Base-by-base conservation (phyloP, 1,139 yeast genomes). In the Yamadazyma pseudoaaseri region DNA sequence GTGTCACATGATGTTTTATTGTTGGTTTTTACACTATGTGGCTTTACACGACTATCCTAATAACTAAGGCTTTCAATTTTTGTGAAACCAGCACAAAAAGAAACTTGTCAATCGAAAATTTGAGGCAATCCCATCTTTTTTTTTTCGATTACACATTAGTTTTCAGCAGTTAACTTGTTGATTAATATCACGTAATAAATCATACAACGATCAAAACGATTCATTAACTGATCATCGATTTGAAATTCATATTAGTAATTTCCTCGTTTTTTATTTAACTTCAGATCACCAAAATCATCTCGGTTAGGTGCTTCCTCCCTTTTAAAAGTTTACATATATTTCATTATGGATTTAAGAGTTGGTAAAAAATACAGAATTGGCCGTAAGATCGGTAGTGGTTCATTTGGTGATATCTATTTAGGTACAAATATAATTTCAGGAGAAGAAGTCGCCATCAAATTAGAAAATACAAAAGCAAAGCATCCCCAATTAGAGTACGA, bases 401-500 rank as follows among this genome's bases (percentile, higher is more conserved):
- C 97, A 6, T 92, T 92, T 59, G 98, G 98, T 42, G 98, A 92
- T 57, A 92, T 92, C 50, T 92, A 92, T 60, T 73, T 89, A 41
- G 95, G 94, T 29, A 87, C 96, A 27, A 92, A 92, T 62, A 80
- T 92, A 61, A 86, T 92, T 31, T 85, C 95, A 28, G 97, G 97
- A 27, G 97, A 92, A 60, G 96, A 92, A 60, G 97, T 92, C 33
- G 98, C 97, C 49, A 90, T 92, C 66, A 92, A 92, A 60, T 71
- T 92, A 45, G 98, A 92, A 58, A 82, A 86, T 47, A 79, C 86
- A 40, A 74, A 85, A 43, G 96, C 97, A 2, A 85, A 89, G 54
- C 97, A 92, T 56, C 98, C 98, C 2, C 98, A 92, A 64, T 73
- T 92, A 47, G 97, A 90, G 54, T 92, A 92, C 56, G 98, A 92